These are phyloP conservation scores for Erodium maritimum DNA, from an alignment of 345 rosid genomes.

Conservation along the genomic window DNA sequence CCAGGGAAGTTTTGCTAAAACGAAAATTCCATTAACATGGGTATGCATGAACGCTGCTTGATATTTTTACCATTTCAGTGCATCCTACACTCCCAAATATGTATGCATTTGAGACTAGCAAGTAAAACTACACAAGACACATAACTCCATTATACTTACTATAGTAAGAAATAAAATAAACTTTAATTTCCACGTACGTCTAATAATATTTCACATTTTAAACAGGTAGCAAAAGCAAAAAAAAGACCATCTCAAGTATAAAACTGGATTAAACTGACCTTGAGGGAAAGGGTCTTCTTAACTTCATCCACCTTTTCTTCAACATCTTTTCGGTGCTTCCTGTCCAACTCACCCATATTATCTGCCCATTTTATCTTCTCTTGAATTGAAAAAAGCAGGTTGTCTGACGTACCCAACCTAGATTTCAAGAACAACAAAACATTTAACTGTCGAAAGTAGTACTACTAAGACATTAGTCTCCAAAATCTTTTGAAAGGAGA, in stretches of 20 bases:
- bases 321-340: constrained; percentile 69
- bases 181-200: background rate
- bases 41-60: too few species aligned
- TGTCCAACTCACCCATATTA: constrained; percentile 77
- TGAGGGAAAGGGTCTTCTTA: constrained; percentile 69
- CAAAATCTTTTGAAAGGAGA: background rate
- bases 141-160: background rate
- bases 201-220: too few species aligned
- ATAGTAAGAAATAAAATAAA: too few species aligned
- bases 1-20: too few species aligned
- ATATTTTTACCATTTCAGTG: too few species aligned
- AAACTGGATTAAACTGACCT: constrained; percentile 70
- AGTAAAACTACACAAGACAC: background rate
- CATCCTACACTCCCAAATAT: too few species aligned
- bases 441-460: constrained; percentile 1
- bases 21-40: too few species aligned
- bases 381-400: constrained; percentile 72
- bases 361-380: constrained; percentile 99
- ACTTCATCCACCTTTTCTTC: constrained; percentile 76
- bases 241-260: background rate
- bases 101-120: too few species aligned
- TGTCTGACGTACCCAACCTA: constrained; percentile 85
- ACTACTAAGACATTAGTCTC: background rate
- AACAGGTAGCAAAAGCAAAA: too few species aligned
- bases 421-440: constrained; percentile 11